Conservation (phyloP, 2,329 filamentous ascomycete species). For the Talaromyces amestolkiae region DNA sequence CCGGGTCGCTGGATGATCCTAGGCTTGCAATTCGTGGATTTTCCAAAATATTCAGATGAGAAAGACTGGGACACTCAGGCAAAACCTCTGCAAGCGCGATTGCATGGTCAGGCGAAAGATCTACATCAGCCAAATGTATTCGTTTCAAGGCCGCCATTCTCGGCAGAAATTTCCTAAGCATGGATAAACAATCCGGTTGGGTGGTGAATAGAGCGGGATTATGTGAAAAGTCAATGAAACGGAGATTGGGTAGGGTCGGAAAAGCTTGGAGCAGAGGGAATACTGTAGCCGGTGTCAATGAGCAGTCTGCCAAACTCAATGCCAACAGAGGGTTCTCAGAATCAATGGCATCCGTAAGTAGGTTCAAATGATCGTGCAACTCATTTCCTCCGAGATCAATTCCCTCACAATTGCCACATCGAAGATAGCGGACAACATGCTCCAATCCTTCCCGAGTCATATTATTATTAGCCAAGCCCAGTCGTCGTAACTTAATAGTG, state of each 20-base stretch:
- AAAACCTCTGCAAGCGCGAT: constrained; percentile 89
- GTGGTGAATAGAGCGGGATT: constrained; percentile 76
- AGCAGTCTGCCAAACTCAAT: constrained; percentile 81
- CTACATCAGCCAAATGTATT: constrained; percentile 81
- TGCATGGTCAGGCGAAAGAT: constrained; percentile 79
- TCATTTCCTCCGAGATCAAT: constrained; percentile 88
- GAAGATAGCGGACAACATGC: constrained; percentile 73
- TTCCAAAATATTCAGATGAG: constrained; percentile 82
- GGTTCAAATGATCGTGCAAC: constrained; percentile 53
- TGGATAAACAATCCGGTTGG: constrained; percentile 68
- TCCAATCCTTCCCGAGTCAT: constrained; percentile 71
- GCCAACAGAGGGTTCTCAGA: constrained; percentile 65
- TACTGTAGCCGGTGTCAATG: constrained; percentile 69
- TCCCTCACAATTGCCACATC: constrained; percentile 75
- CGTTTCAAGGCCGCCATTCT: constrained; percentile 75
- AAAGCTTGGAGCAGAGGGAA: constrained; percentile 73
- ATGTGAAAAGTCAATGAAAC: constrained; percentile 89
- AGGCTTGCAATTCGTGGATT: constrained; percentile 65
- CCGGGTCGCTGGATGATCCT: constrained; percentile 74
- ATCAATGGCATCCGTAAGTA: constrained; percentile 39
- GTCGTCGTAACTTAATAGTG: constrained; percentile 70
- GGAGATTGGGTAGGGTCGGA: constrained; percentile 66
- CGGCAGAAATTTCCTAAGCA: constrained; percentile 80
- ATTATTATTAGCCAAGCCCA: constrained; percentile 80
- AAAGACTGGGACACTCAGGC: constrained; percentile 75